These are phyloP conservation scores for Scutellaria minor DNA, from an alignment of 257 asterid genomes.

Conservation along the genomic window DNA sequence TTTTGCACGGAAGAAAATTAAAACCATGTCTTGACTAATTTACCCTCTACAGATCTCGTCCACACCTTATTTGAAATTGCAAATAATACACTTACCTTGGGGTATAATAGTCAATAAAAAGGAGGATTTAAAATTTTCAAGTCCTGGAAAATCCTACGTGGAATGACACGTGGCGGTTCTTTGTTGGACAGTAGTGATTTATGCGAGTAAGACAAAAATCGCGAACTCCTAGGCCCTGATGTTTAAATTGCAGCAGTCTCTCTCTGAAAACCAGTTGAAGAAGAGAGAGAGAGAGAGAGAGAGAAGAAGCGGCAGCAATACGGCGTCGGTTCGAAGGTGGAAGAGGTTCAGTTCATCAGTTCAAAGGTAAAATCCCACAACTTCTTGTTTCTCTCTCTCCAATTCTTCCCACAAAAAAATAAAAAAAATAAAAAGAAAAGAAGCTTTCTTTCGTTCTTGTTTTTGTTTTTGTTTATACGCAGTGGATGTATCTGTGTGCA, in stretches of 20 bases:
- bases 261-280: no score
- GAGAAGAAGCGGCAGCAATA: constrained; percentile 14
- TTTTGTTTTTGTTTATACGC: constrained; percentile 24
- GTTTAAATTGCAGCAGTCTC: constrained; percentile 42
- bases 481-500: constrained; percentile 21
- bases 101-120: constrained; percentile 34
- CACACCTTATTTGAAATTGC: background rate
- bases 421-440: background rate
- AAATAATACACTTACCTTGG: background rate
- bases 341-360: constrained; percentile 8
- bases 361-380: constrained; percentile 31
- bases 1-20: background rate
- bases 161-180: constrained; percentile 28
- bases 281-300: constrained; percentile 30
- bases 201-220: constrained; percentile 33
- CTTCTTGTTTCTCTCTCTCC: background rate
- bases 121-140: constrained; percentile 25
- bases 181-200: constrained; percentile 22
- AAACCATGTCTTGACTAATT: background rate
- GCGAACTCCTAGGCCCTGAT: constrained; percentile 31
- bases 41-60: constrained; percentile 11
- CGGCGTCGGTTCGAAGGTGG: constrained; percentile 28
- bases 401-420: no score
- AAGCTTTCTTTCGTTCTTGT: background rate
- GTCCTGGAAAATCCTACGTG: constrained; percentile 32